Conservation (phyloP, 176 grass and related monocot genomes). For the Aegilops umbellulata region DNA sequence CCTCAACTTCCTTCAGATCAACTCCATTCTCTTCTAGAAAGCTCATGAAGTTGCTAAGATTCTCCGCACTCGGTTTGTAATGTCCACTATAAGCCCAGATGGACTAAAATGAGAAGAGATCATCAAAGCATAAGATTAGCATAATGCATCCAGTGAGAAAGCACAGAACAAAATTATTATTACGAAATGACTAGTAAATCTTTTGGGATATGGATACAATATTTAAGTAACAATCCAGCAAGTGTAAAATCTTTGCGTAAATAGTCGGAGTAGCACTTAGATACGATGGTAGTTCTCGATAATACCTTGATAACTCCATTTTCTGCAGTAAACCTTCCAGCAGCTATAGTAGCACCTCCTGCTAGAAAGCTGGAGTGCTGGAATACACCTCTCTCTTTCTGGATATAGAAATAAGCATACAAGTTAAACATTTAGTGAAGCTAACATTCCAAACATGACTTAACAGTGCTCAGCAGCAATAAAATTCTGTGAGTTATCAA, state of each 20-base stretch:
- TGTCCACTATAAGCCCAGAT: conserved; percentile 96
- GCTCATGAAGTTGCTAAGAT: conserved; percentile 56
- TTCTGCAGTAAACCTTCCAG: conserved; percentile 75
- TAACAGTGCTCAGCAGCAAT: not conserved
- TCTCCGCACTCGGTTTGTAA: conserved; percentile 73
- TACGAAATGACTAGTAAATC: not conserved
- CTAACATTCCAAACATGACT: not conserved
- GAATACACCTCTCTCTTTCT: conserved; percentile 93
- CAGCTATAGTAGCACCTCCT: conserved; percentile 81
- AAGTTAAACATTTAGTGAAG: not conserved
- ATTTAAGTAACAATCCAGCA: not conserved
- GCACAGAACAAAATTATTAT: no score
- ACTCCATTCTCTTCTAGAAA: conserved; percentile 75
- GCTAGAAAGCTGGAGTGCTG: conserved; percentile 98
- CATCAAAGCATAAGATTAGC: not conserved
- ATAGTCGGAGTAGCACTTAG: not conserved
- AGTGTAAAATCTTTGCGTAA: not conserved
- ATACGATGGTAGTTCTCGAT: not conserved
- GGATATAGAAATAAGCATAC: conserved; percentile 12
- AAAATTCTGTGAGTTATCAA: not conserved
- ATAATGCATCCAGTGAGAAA: not conserved
- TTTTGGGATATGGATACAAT: not conserved
- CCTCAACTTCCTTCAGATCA: conserved; percentile 59
- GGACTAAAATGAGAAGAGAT: conserved; percentile 36
- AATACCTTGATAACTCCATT: conserved; percentile 69